Conservation (phyloP, 192 early-diverging fungal genomes). For the Mortierella claussenii region DNA sequence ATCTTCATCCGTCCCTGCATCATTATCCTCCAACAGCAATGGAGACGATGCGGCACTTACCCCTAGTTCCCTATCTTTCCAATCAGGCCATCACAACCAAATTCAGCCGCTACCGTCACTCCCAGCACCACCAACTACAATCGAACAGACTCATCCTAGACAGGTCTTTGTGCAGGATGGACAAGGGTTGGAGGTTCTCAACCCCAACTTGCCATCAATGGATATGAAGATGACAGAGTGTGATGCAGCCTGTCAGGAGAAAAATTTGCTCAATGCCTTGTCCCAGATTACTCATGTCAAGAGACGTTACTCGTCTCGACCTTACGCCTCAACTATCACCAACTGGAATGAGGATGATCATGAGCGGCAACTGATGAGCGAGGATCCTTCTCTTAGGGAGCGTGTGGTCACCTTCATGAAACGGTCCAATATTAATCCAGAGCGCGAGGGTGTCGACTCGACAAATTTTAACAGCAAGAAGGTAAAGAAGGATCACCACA, state of each 20-base stretch:
- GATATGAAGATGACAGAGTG: neutral
- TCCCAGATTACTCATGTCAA: slow-evolving; percentile 25
- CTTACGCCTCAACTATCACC: neutral
- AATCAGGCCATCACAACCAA: slow-evolving; percentile 27
- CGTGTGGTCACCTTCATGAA: slow-evolving; percentile 20
- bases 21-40: no score
- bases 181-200: no score
- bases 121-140: slow-evolving; percentile 7
- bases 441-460: slow-evolving; percentile 3
- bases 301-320: slow-evolving; percentile 28
- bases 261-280: slow-evolving; percentile 30
- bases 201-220: no score
- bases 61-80: slow-evolving; percentile 10
- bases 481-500: slow-evolving; percentile 7
- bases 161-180: no score
- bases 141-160: no score
- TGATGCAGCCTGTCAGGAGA: slow-evolving; percentile 13
- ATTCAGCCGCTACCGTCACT: slow-evolving; percentile 9
- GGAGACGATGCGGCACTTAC: no score
- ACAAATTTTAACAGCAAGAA: slow-evolving; percentile 12
- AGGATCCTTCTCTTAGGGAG: slow-evolving; percentile 11
- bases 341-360: no score
- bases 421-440: slow-evolving; percentile 23
- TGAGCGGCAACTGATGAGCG: neutral
- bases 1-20: no score